Base-by-base conservation (phyloP, 306 rosid genomes). In the Cucurbita maxima region DNA sequence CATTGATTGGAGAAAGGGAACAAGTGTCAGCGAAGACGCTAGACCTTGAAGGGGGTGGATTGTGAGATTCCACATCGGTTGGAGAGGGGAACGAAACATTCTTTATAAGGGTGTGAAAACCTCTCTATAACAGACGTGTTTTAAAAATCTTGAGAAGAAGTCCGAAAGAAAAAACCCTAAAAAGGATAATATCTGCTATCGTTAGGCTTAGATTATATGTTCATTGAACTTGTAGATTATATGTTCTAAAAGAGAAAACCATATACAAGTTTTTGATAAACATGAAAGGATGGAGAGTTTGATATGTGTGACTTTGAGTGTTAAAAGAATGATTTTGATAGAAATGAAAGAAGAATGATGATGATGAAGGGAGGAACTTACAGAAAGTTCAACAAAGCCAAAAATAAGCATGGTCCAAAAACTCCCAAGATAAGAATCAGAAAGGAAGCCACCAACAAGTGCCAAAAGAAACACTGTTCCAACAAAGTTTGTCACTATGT, bases 391-490 rank as follows among this genome's bases (percentile, higher is more conserved):
- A 4, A 95, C 71, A 71, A 91, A 89, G 55, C 85, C 99, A 70
- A 89, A 95, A 85, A 95, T 88, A 78, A 95, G 97, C 78, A 95
- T 83, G 79, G 97, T 95, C 97, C 97, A 95, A 79, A 91, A 95
- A 72, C 89, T 85, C 64, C 99, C 99, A 9, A 95, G 97, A 83
- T 80, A 89, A 74, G 99, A 95, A 81, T 95, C 99, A 0, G 99
- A 88, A 8, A 95, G 83, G 64, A 76, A 95, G 76, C 99, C 99
- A 60, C 99, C 99, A 41, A 95, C 74, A 77, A 95, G 99, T n/a
- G 99, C 86, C 43, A 95, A 57, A 72, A 95, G 86, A 75, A 95
- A 95, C 79, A 95, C 84, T 20, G 99, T 91, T 8, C 99, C 99
- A 71, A 95, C 90, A 80, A 95, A 95, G 96, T 95, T 95, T 6